Percentiles rank a stretch among this genome's conserved stretches.
These are phyloP conservation scores for Lithohypha guttulata DNA, from an alignment of 2,329 filamentous ascomycete genomes.

Conservation along the genomic window DNA sequence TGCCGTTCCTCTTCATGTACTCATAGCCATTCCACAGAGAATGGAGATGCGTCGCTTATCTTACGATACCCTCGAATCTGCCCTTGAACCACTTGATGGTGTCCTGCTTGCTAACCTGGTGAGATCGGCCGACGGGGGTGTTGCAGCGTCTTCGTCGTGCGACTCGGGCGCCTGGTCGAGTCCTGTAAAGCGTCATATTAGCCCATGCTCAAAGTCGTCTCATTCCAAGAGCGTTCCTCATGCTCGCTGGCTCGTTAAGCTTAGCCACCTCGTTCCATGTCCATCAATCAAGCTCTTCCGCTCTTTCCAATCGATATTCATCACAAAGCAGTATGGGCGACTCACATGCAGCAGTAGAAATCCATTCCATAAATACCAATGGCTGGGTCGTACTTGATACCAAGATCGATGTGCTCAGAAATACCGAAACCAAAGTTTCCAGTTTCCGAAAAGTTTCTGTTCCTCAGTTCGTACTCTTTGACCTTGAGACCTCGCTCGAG, in stretches of 20 bases:
- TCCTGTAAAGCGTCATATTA: conserved; percentile 43
- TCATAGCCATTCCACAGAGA: too few relatives aligned
- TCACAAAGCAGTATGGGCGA: conserved; percentile 20
- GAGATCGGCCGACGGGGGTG: conserved; percentile 71
- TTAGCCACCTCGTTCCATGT: too few relatives aligned
- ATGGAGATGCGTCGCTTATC: conserved; percentile 53
- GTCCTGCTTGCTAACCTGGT: conserved; percentile 90
- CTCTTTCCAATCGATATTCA: neutral
- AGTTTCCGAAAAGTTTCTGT: conserved; percentile 99
- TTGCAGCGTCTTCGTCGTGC: conserved; percentile 86
- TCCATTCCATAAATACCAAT: conserved; percentile 99
- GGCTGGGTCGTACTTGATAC: conserved; percentile 98
- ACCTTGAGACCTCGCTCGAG: conserved; percentile 99
- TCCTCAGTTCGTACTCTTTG: conserved; percentile 99
- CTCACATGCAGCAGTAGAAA: conserved; percentile 99
- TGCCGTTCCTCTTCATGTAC: too few relatives aligned
- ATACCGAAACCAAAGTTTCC: conserved; percentile 99
- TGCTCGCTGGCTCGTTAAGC: too few relatives aligned
- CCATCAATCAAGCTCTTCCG: too few relatives aligned
- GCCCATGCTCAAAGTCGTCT: too few relatives aligned
- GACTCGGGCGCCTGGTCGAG: conserved; percentile 95
- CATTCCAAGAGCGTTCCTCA: too few relatives aligned
- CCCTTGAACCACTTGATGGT: conserved; percentile 97
- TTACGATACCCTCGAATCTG: conserved; percentile 96
- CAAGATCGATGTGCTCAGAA: conserved; percentile 99